Evolutionary conservation across 768 basidiomycete genomes (phyloP).

Genomic region (Tephrocybe sp.): DNA sequence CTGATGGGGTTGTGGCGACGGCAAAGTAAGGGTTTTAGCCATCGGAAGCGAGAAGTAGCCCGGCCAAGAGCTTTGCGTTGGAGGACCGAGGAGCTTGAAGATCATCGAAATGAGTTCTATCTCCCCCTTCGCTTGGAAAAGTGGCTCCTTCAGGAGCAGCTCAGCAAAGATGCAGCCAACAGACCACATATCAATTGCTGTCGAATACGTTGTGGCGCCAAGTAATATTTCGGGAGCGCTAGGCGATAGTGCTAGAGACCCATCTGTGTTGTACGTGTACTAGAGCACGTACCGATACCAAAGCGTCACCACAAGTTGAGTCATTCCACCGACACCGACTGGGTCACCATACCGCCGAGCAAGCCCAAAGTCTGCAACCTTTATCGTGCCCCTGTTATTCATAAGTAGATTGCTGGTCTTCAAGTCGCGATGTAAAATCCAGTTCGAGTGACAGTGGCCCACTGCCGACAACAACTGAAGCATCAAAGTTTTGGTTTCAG

Average conservation of each 20-base stretch:
- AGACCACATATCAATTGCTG: conserved; percentile 97
- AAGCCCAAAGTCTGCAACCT: conserved; percentile 97
- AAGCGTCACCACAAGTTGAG: conserved; percentile 95
- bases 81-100: conserved; percentile 93
- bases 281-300: conserved; percentile 84
- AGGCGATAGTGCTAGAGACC: conserved; percentile 18
- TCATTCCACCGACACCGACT: conserved; percentile 94
- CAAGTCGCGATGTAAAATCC: conserved; percentile 97
- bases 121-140: conserved; percentile 98
- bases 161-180: conserved; percentile 99
- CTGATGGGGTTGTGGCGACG: conserved; percentile 70
- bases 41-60: conserved; percentile 79
- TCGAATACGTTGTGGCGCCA: conserved; percentile 91
- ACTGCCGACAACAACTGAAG: conserved; percentile 92
- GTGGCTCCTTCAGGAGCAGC: conserved; percentile 88
- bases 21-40: conserved; percentile 74
- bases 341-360: conserved; percentile 97
- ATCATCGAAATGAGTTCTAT: conserved; percentile 92
- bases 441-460: conserved; percentile 90
- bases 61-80: conserved; percentile 85
- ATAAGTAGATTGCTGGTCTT: conserved; percentile 98
- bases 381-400: conserved; percentile 99
- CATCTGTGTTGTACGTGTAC: conserved; percentile 4
- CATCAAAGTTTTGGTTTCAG: conserved; percentile 97
- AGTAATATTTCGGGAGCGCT: conserved; percentile 96